These are phyloP conservation scores for Bothriochloa decipiens DNA, from an alignment of 176 grass and related monocot genomes.

Conservation along the genomic window DNA sequence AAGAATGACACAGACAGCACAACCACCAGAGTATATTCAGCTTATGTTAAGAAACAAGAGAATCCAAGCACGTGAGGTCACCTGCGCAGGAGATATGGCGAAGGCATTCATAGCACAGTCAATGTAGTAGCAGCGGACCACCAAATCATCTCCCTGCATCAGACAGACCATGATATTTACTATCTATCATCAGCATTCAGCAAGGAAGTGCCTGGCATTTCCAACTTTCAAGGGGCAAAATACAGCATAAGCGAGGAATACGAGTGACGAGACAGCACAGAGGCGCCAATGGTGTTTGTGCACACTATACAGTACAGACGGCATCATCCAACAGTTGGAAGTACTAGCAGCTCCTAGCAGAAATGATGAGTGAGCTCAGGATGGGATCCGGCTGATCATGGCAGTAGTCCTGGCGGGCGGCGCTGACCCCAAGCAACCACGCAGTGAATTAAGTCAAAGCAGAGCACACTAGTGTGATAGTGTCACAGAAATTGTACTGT, in stretches of 20 bases:
- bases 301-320: neutral
- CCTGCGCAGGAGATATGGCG: slow-evolving; percentile 71
- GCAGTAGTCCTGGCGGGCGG: neutral
- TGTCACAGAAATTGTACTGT: too few species aligned
- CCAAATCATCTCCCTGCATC: slow-evolving; percentile 75
- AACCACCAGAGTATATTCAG: slow-evolving; percentile 2
- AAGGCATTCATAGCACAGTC: slow-evolving; percentile 72
- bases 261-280: neutral
- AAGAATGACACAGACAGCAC: neutral
- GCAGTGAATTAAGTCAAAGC: slow-evolving; percentile 1
- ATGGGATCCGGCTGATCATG: neutral
- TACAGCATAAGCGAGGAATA: neutral
- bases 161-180: neutral
- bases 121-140: slow-evolving; percentile 83
- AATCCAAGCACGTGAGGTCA: neutral
- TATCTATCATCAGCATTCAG: neutral
- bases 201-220: neutral
- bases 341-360: neutral
- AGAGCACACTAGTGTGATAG: neutral
- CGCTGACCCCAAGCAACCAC: neutral
- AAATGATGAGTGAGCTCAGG: neutral
- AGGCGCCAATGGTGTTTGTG: neutral
- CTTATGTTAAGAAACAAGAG: neutral
- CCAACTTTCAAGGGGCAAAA: neutral
- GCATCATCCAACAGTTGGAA: neutral